Conservation (phyloP, 1,284 basidiomycete species). For the Cryptococcus sp. region DNA sequence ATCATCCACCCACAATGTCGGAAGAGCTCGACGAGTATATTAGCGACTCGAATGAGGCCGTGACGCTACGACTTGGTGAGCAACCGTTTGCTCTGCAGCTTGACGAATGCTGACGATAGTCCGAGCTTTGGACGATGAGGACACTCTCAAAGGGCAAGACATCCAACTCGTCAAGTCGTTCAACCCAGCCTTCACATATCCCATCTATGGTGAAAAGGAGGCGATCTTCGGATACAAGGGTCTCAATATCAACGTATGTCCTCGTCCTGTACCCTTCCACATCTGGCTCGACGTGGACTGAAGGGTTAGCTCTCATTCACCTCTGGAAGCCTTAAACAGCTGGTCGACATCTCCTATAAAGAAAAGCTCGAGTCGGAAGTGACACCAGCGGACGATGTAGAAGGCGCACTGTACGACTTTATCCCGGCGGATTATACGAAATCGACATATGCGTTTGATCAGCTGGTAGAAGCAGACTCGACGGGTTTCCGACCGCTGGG, state of each 20-base stretch:
- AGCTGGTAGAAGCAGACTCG: conserved; percentile 67
- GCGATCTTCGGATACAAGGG: conserved; percentile 91
- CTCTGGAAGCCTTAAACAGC: conserved; percentile 76
- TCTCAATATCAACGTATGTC: conserved; percentile 67
- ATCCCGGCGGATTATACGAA: conserved; percentile 73
- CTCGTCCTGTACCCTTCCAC: no score
- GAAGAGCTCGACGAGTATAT: conserved; percentile 41
- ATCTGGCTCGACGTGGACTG: no score
- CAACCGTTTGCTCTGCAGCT: conserved; percentile 2
- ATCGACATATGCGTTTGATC: conserved; percentile 59
- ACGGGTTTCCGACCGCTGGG: conserved; percentile 70
- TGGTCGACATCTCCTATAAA: conserved; percentile 63
- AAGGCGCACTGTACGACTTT: conserved; percentile 68
- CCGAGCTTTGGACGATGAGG: conserved; percentile 43
- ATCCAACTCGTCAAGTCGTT: conserved; percentile 59
- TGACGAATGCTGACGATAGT: conserved; percentile 1
- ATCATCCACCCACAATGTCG: conserved; percentile 14
- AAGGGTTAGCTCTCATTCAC: conserved; percentile 65
- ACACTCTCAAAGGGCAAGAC: conserved; percentile 54
- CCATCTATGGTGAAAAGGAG: conserved; percentile 94
- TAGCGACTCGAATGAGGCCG: conserved; percentile 65
- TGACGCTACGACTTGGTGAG: conserved; percentile 66
- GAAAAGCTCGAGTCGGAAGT: conserved; percentile 63
- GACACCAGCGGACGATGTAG: conserved; percentile 78
- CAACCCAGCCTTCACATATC: conserved; percentile 80